A percentile compares a stretch with the other conserved stretches of the same genome.
Conservation (phyloP, 2,329 filamentous ascomycete species). For the Nannizziopsis arthrosporioides region DNA sequence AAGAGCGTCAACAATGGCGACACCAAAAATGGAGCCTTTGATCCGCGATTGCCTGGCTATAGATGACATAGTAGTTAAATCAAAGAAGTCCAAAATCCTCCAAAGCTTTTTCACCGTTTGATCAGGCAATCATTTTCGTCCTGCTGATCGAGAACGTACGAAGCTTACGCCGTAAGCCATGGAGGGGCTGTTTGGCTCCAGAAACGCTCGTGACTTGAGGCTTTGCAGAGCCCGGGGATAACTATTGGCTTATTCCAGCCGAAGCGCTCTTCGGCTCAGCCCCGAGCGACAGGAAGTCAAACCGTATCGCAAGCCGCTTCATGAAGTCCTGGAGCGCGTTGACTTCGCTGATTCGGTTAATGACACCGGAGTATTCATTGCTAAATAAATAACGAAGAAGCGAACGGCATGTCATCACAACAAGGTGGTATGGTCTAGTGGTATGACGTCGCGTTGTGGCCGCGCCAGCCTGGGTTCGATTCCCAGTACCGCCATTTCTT, state of each 20-base stretch:
- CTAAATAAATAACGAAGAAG: neutral
- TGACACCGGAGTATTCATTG: neutral
- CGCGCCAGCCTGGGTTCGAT: slow-evolving; percentile 16
- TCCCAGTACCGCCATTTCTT: slow-evolving; percentile 14
- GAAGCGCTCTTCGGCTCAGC: no score
- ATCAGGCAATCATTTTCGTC: no score
- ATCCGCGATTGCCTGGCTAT: slow-evolving; percentile 17
- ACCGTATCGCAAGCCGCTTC: no score
- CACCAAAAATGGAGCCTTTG: slow-evolving; percentile 29
- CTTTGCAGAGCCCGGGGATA: no score
- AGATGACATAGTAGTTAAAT: slow-evolving; percentile 2
- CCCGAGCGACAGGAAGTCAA: no score
- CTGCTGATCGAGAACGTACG: no score
- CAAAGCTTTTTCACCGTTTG: no score
- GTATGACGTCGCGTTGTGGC: slow-evolving; percentile 16
- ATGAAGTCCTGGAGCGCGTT: no score
- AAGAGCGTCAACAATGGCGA: slow-evolving; percentile 35
- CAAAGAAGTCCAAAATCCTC: neutral
- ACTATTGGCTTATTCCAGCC: no score
- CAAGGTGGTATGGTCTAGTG: slow-evolving; percentile 21
- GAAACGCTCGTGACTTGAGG: no score
- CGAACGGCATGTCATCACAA: neutral
- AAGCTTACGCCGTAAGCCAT: no score
- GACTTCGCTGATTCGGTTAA: neutral
- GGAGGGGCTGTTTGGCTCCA: no score